Evolutionary conservation across 306 rosid genomes (phyloP).

Genomic region (Astragalus membranaceus): DNA sequence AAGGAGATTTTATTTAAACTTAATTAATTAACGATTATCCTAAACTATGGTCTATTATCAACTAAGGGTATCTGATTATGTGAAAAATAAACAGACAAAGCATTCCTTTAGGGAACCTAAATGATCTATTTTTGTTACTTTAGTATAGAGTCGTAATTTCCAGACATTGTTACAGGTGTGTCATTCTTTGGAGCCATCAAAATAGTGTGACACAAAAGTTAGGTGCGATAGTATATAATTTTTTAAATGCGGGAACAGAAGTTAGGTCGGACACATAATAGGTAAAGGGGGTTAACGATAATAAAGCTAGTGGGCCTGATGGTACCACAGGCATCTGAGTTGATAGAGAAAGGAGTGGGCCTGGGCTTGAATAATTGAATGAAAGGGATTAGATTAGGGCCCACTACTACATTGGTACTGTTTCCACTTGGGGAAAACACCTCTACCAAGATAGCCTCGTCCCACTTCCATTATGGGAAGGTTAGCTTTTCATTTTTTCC

Average conservation of each 20-base stretch:
- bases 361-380: conserved; percentile 60
- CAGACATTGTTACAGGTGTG: conserved; percentile 13
- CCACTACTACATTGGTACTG: conserved; percentile 31
- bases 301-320: conserved; percentile 55
- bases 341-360: conserved; percentile 44
- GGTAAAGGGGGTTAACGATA: conserved; percentile 25
- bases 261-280: conserved; percentile 25
- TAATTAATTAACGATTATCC: background rate
- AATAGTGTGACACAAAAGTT: conserved; percentile 23
- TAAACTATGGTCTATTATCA: background rate
- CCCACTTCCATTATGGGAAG: conserved; percentile 72
- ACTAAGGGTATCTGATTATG: background rate
- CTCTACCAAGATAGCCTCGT: conserved; percentile 42
- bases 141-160: conserved; percentile 13
- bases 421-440: conserved; percentile 51
- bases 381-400: conserved; percentile 22
- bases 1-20: background rate
- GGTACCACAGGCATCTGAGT: background rate
- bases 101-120: no score
- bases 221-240: background rate
- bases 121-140: conserved; percentile 15
- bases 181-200: conserved; percentile 16
- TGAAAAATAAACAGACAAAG: background rate
- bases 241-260: conserved; percentile 5
- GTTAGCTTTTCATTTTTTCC: conserved; percentile 21